phyloP scores from a whole-genome alignment of 169 alveolate genomes.

The Plasmodium malariae region DNA sequence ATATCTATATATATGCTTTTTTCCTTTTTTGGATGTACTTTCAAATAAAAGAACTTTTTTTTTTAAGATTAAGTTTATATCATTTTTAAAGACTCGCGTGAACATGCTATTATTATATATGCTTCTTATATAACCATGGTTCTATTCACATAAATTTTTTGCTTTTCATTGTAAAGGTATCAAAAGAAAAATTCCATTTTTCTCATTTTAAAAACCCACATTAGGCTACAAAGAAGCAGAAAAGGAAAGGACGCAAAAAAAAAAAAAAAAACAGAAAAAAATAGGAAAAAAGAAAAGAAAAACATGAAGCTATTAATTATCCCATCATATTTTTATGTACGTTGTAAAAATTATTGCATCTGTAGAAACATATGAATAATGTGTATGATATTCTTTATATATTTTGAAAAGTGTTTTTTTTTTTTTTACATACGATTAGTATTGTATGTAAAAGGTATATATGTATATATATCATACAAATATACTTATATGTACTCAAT shows the following conservation, averaged over 20 bases:
- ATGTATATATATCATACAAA: too few species aligned
- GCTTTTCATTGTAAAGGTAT: conserved; percentile 1
- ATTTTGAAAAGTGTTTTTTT: too few species aligned
- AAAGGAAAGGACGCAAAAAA: neutral
- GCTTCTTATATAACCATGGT: neutral
- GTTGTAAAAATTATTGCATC: neutral
- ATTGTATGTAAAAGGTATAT: too few species aligned
- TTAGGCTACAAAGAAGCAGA: neutral
- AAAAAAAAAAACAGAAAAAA: conserved; percentile 6
- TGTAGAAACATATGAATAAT: too few species aligned
- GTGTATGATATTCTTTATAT: too few species aligned
- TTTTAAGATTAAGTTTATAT: neutral
- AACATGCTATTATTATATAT: neutral
- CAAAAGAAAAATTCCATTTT: conserved; percentile 5
- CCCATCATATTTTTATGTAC: neutral
- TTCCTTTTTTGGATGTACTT: conserved; percentile 1
- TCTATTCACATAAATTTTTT: neutral
- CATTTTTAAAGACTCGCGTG: neutral
- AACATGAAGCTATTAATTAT: neutral
- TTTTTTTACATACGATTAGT: too few species aligned
- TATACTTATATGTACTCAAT: too few species aligned
- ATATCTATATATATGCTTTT: neutral
- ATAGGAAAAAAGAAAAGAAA: neutral
- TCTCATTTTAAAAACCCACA: neutral
- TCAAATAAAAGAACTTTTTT: neutral